These are phyloP conservation scores for Picochlorum sp. DNA, from an alignment of 139 green algal species.

Conservation along the genomic window DNA sequence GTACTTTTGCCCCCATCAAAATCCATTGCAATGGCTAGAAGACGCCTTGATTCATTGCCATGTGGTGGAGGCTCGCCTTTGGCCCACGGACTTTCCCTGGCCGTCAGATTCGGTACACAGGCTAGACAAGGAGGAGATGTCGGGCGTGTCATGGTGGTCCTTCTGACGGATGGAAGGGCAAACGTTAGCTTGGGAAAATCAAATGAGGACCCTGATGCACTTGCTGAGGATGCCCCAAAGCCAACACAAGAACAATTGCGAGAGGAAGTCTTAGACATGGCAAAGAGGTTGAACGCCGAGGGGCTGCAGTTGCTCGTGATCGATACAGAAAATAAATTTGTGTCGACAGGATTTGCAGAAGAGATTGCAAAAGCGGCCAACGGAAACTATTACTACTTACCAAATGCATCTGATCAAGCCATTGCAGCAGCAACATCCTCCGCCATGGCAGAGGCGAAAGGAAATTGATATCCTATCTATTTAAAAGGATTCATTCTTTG, in stretches of 20 bases:
- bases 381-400: constrained; percentile 87
- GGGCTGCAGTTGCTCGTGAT: constrained; percentile 94
- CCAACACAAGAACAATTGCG: constrained; percentile 44
- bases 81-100: constrained; percentile 86
- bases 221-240: constrained; percentile 72
- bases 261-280: constrained; percentile 86
- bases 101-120: constrained; percentile 60
- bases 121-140: constrained; percentile 74
- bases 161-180: constrained; percentile 94
- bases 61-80: constrained; percentile 95
- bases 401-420: constrained; percentile 80
- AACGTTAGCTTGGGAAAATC: constrained; percentile 87
- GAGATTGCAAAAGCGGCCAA: constrained; percentile 83
- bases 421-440: constrained; percentile 75
- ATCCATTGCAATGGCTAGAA: constrained; percentile 95
- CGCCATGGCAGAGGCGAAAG: constrained; percentile 69
- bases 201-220: constrained; percentile 84
- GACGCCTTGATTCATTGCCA: constrained; percentile 86
- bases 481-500: no score
- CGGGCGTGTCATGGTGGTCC: constrained; percentile 91
- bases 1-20: constrained; percentile 94
- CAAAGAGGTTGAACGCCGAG: constrained; percentile 53
- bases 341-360: constrained; percentile 97
- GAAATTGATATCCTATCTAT: constrained; percentile 1
- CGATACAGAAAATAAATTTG: constrained; percentile 93